These are phyloP conservation scores for Termitomyces bulborhizus DNA, from an alignment of 768 basidiomycete genomes.

Conservation along the genomic window DNA sequence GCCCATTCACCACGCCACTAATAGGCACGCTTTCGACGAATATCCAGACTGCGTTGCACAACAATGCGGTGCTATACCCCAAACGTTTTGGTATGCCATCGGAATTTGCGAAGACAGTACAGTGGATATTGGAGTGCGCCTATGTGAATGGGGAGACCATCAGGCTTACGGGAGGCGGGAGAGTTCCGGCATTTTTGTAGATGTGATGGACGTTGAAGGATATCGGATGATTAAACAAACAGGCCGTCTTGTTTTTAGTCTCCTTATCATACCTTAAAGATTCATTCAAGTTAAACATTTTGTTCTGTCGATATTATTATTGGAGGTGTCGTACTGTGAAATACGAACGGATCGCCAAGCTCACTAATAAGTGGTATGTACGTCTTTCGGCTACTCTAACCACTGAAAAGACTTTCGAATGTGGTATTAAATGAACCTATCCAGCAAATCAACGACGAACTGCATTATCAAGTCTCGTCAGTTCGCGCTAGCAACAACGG, in stretches of 20 bases:
- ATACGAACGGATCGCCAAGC: too few relatives aligned
- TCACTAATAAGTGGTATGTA: too few relatives aligned
- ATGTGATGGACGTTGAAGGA: neutral
- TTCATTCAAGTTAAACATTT: too few relatives aligned
- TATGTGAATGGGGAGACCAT: slow-evolving; percentile 55
- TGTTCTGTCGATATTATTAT: too few relatives aligned
- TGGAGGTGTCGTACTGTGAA: too few relatives aligned
- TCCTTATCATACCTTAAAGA: neutral
- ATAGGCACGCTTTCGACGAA: neutral
- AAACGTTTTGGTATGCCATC: slow-evolving; percentile 40
- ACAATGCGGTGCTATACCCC: slow-evolving; percentile 37
- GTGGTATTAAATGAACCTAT: neutral
- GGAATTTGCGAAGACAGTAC: slow-evolving; percentile 48
- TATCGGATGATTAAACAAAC: neutral
- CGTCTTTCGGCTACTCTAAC: neutral
- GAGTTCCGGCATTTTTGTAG: neutral
- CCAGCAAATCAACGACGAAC: neutral
- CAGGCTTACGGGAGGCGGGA: slow-evolving; percentile 35
- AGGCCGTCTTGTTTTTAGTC: too few relatives aligned
- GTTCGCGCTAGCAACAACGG: neutral
- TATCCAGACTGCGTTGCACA: slow-evolving; percentile 18
- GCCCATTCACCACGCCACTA: slow-evolving; percentile 35
- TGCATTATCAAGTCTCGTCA: too few relatives aligned
- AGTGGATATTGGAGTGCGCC: slow-evolving; percentile 44
- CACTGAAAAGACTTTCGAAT: neutral